Conservation (phyloP, 768 basidiomycete species). For the Hygrophorus russula region DNA sequence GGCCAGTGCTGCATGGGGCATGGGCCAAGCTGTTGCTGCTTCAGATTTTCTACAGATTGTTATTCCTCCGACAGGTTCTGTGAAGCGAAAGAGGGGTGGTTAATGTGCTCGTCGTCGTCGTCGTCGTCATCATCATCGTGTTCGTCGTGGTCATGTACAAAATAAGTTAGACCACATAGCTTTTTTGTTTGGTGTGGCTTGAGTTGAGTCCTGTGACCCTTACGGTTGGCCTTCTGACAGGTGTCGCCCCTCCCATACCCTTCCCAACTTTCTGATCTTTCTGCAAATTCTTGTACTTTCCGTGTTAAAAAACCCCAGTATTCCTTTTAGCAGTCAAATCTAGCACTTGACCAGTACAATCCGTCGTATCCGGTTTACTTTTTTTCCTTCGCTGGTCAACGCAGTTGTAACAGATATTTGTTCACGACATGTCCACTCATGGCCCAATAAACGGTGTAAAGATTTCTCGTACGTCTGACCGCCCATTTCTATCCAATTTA, state of each 20-base stretch:
- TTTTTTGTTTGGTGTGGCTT: background rate
- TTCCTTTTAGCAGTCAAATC: too few relatives aligned
- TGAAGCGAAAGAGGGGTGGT: background rate
- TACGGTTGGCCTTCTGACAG: constrained; percentile 1
- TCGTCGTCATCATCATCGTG: background rate
- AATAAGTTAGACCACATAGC: background rate
- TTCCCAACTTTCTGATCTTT: too few relatives aligned
- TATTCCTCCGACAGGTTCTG: constrained; percentile 20
- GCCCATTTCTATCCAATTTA: constrained; percentile 18
- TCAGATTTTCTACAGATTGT: constrained; percentile 42
- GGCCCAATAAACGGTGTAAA: constrained; percentile 83
- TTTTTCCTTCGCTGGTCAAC: background rate
- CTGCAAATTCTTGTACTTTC: too few relatives aligned
- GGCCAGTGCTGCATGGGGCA: constrained; percentile 49
- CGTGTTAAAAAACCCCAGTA: too few relatives aligned
- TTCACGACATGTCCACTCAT: constrained; percentile 51
- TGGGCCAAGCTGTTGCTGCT: constrained; percentile 34
- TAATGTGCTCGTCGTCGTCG: background rate
- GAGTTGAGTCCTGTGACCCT: constrained; percentile 3
- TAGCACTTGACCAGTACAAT: too few relatives aligned
- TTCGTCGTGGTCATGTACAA: background rate
- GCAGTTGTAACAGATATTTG: background rate
- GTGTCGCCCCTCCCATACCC: too few relatives aligned
- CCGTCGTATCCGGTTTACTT: too few relatives aligned
- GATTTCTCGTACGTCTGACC: constrained; percentile 58